Percentiles rank a stretch among this genome's conserved stretches.
phyloP scores from a whole-genome alignment of 371 early-diverging fungal genomes.

The Mucor racemosus region DNA sequence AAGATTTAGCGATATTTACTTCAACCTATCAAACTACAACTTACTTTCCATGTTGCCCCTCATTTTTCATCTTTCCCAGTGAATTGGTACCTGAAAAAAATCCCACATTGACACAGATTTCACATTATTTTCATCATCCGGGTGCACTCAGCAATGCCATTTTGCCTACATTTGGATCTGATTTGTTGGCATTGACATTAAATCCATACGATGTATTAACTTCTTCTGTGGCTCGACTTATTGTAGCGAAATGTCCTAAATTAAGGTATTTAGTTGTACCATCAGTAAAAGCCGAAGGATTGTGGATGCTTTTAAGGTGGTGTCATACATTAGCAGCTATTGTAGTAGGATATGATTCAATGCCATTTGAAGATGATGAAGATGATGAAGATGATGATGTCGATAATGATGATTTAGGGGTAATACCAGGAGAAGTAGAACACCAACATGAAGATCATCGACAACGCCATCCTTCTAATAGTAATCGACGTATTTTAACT shows the following conservation, averaged over 20 bases:
- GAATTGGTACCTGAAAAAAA: slow-evolving; percentile 21
- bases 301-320: slow-evolving; percentile 51
- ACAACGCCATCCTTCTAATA: background rate
- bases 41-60: slow-evolving; percentile 44
- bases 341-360: slow-evolving; percentile 35
- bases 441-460: background rate
- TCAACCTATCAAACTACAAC: slow-evolving; percentile 12
- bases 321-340: slow-evolving; percentile 48
- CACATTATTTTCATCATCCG: slow-evolving; percentile 51
- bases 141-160: slow-evolving; percentile 51
- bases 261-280: slow-evolving; percentile 45
- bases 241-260: slow-evolving; percentile 46
- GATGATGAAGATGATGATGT: slow-evolving; percentile 27
- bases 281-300: slow-evolving; percentile 48
- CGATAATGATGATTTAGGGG: slow-evolving; percentile 4
- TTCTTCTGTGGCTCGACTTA: slow-evolving; percentile 37
- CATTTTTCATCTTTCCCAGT: slow-evolving; percentile 43
- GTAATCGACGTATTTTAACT: background rate
- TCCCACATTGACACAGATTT: slow-evolving; percentile 41
- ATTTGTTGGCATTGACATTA: slow-evolving; percentile 41
- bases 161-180: slow-evolving; percentile 50
- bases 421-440: background rate
- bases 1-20: slow-evolving; percentile 7
- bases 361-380: slow-evolving; percentile 24
- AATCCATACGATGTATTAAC: slow-evolving; percentile 49